Evolutionary conservation across 2,329 filamentous ascomycete genomes (phyloP).

Genomic region (Arthrobotrys conoides): DNA sequence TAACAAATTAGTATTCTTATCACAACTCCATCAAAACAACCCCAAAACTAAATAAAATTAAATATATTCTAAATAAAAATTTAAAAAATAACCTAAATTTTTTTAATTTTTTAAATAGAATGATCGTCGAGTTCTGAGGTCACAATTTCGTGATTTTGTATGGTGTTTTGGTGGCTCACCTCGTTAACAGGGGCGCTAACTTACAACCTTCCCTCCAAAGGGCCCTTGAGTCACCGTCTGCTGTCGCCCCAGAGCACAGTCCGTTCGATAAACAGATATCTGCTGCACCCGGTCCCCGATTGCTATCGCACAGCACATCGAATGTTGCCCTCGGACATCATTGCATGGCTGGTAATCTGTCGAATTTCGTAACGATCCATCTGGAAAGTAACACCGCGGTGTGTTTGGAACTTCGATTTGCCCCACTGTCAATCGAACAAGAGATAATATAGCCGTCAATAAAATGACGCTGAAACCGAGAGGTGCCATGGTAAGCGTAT

Average conservation of each 20-base stretch:
- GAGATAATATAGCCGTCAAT: constrained; percentile 1
- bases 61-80: too few relatives aligned
- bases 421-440: background rate
- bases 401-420: constrained; percentile 37
- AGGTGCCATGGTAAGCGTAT: background rate
- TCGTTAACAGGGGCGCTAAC: too few relatives aligned
- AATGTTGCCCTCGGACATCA: constrained; percentile 21
- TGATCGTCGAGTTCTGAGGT: too few relatives aligned
- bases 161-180: too few relatives aligned
- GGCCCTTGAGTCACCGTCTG: background rate
- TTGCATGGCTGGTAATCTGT: constrained; percentile 46
- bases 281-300: background rate
- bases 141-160: too few relatives aligned
- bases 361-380: constrained; percentile 32
- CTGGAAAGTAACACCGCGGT: constrained; percentile 34
- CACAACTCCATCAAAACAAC: too few relatives aligned
- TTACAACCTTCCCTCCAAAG: constrained; percentile 63
- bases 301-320: constrained; percentile 44
- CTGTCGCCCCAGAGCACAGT: constrained; percentile 6
- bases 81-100: too few relatives aligned
- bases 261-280: constrained; percentile 33
- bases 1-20: too few relatives aligned
- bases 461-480: background rate
- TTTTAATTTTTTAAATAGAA: too few relatives aligned
- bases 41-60: too few relatives aligned